These are phyloP conservation scores for Myotisia sp. DNA, from an alignment of 2,329 filamentous ascomycete species.

Conservation along the genomic window DNA sequence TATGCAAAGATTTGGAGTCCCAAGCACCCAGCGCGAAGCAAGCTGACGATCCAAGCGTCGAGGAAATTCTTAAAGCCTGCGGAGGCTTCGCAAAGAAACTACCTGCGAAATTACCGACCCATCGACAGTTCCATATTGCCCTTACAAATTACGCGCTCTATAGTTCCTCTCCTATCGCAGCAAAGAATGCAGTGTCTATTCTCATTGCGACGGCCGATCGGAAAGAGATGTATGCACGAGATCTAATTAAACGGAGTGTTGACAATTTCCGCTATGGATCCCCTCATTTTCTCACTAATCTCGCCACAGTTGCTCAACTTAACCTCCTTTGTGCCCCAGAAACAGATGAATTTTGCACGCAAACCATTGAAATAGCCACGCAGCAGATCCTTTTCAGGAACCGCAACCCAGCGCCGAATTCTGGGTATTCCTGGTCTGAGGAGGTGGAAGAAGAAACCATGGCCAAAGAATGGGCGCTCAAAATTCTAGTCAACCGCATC, in stretches of 20 bases:
- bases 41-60: conserved; percentile 57
- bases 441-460: conserved; percentile 67
- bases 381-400: conserved; percentile 59
- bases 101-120: conserved; percentile 65
- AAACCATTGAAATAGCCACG: conserved; percentile 64
- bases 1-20: conserved; percentile 73
- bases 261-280: conserved; percentile 60
- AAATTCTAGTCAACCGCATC: conserved; percentile 72
- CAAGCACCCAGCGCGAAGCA: conserved; percentile 59
- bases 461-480: conserved; percentile 71
- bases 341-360: conserved; percentile 57
- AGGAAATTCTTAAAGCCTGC: conserved; percentile 86
- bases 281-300: conserved; percentile 53
- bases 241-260: conserved; percentile 62
- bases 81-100: conserved; percentile 81
- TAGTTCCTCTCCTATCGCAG: conserved; percentile 64
- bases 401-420: conserved; percentile 37
- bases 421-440: conserved; percentile 51
- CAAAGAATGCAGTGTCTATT: conserved; percentile 89
- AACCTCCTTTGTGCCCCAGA: conserved; percentile 60
- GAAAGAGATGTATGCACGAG: conserved; percentile 73
- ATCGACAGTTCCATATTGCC: conserved; percentile 66
- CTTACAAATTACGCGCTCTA: conserved; percentile 72
- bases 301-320: conserved; percentile 47
- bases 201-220: conserved; percentile 62